A percentile compares a stretch with the other conserved stretches of the same genome.
phyloP scores from a whole-genome alignment of 2,329 filamentous ascomycete species.

The Claviceps purpurea region DNA sequence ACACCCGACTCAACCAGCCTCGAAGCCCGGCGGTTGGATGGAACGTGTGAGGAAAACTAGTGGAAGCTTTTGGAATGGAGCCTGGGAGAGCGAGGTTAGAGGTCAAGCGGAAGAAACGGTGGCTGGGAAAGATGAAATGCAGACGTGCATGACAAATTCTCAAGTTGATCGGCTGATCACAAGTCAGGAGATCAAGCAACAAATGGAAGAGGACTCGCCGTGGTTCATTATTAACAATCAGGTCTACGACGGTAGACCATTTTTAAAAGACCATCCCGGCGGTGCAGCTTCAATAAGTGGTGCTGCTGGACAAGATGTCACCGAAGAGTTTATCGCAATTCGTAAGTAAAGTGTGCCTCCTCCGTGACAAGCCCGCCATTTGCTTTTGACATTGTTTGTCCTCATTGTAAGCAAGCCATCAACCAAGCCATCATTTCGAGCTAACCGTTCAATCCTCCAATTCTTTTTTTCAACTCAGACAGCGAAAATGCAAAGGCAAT shows the following conservation, averaged over 20 bases:
- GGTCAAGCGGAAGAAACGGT: conserved; percentile 31
- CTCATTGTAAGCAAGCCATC: neutral
- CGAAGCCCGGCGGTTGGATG: conserved; percentile 83
- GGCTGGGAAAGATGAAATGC: conserved; percentile 39
- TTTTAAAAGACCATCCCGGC: conserved; percentile 72
- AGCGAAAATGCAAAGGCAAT: conserved; percentile 84
- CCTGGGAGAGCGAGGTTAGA: conserved; percentile 64
- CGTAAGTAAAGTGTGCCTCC: conserved; percentile 41
- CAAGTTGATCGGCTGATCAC: conserved; percentile 49
- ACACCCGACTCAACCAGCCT: conserved; percentile 71
- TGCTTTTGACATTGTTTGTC: neutral
- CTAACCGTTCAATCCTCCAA: neutral
- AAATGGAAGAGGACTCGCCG: conserved; percentile 50
- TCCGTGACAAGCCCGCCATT: neutral
- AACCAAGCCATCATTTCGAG: neutral
- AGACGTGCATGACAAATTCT: conserved; percentile 67
- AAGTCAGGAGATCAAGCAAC: conserved; percentile 57
- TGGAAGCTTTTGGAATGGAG: conserved; percentile 66
- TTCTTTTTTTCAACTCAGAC: conserved; percentile 36
- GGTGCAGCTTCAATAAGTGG: conserved; percentile 74
- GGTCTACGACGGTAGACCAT: conserved; percentile 75
- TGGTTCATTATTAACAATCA: conserved; percentile 87
- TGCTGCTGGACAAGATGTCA: conserved; percentile 68
- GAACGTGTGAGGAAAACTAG: conserved; percentile 73
- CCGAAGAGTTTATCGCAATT: conserved; percentile 85